Base-by-base conservation (phyloP, 495 filamentous ascomycete genomes). In the Bacidia rubella region DNA sequence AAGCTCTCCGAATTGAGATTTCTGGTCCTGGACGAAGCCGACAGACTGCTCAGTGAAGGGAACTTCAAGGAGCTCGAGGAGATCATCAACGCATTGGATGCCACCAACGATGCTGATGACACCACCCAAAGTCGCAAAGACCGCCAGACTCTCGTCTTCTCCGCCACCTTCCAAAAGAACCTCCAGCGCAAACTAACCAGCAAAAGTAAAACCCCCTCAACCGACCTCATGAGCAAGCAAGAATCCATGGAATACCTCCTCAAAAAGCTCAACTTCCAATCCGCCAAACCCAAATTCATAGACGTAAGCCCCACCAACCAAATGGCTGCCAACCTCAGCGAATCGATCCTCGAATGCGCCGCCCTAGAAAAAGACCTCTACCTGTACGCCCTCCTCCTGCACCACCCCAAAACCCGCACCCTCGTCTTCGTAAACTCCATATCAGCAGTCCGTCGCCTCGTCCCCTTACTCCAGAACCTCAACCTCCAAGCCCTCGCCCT, bases 301-400 rank as follows among this genome's bases (percentile, higher is more conserved):
- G 93, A 98, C 63, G 81, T 87, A 41, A 93, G 95, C 61, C 90
- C 90, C 0, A 66, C 80, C 9, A 78, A 79, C 7, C 89, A 94
- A 62, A 90, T 97, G 80, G 89, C 93, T 0, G 73, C 83, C 40
- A 73, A 80, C 4, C 74, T 98, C 26, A 88, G 85, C 57, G 92
- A 98, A 67, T 88, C 87, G 5, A 77, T 98, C 40, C 77, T 96
- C 32, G 87, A 95, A 68, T 97, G 93, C 63, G 81, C 78, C 47
- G 86, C 87, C 19, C 86, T 83, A 69, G 92, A 98, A 65, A 98
- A 98, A 76, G 92, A 98, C 65, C 80, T 98, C 43, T 97, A 90
- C 60, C 81, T 96, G 48, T 97, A 97, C 66, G 75, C 89, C 0
- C 73, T 94, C 25, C 72, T 97, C 11, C 76, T 97, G 2, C 80